These are phyloP conservation scores for Saccharomycopsis sp. DNA, from an alignment of 805 yeast genomes.

Conservation along the genomic window DNA sequence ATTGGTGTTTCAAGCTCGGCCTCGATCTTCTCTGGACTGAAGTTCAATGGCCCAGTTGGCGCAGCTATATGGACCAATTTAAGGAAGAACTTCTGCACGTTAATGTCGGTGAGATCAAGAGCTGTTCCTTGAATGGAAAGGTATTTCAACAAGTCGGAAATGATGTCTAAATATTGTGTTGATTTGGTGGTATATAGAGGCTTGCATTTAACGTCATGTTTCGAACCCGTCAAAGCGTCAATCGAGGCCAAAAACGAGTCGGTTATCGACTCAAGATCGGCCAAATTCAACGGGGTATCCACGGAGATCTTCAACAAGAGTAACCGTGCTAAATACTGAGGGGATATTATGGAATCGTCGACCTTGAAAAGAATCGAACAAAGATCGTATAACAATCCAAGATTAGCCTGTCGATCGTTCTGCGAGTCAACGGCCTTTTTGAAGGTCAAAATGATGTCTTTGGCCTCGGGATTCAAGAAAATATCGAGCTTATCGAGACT, in stretches of 20 bases:
- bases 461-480: not conserved
- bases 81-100: slow-evolving; percentile 1
- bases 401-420: not conserved
- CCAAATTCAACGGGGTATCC: not conserved
- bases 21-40: not conserved
- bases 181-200: not conserved
- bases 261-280: not conserved
- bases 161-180: slow-evolving; percentile 1
- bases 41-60: not conserved
- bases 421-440: not conserved
- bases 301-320: not conserved
- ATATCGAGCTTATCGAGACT: not conserved
- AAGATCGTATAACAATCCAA: not conserved
- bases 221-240: not conserved
- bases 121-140: slow-evolving; percentile 8
- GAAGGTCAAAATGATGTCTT: not conserved
- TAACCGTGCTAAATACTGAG: not conserved
- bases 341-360: not conserved
- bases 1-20: not conserved
- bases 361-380: not conserved
- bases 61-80: slow-evolving; percentile 2
- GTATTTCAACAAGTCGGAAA: slow-evolving; percentile 5
- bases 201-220: not conserved
- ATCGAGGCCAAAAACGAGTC: not conserved
- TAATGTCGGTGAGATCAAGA: slow-evolving; percentile 7